Percentiles rank a stretch among this genome's conserved stretches.
These are phyloP conservation scores for Akanthomyces dipterigenus DNA, from an alignment of 2,329 filamentous ascomycete species.

Conservation along the genomic window DNA sequence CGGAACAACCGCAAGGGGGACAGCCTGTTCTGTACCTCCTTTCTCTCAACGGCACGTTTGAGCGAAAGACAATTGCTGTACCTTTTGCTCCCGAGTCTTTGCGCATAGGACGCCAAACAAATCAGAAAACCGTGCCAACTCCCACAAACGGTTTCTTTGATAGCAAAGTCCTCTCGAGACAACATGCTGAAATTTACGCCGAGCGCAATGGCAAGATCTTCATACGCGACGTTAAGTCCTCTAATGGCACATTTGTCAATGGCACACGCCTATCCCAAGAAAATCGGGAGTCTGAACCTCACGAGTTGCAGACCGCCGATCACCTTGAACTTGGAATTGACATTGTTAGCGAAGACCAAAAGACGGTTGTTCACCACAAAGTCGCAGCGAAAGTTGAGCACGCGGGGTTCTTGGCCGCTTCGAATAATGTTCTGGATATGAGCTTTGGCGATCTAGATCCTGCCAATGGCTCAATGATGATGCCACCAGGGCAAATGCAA, in stretches of 20 bases:
- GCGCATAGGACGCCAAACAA: slow-evolving; percentile 92
- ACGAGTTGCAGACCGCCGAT: slow-evolving; percentile 86
- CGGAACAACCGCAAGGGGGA: slow-evolving; percentile 54
- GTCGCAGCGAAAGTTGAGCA: slow-evolving; percentile 96
- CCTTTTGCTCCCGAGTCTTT: slow-evolving; percentile 92
- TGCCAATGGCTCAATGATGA: slow-evolving; percentile 65
- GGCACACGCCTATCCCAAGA: slow-evolving; percentile 83
- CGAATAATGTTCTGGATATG: slow-evolving; percentile 75
- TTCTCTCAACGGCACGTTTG: slow-evolving; percentile 93
- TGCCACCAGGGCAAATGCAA: slow-evolving; percentile 61
- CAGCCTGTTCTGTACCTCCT: slow-evolving; percentile 78
- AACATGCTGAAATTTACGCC: slow-evolving; percentile 97
- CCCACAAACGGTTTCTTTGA: slow-evolving; percentile 93
- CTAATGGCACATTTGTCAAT: slow-evolving; percentile 97
- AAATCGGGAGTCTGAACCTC: slow-evolving; percentile 92
- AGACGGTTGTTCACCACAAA: slow-evolving; percentile 97
- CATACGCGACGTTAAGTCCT: slow-evolving; percentile 96
- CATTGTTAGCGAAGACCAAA: slow-evolving; percentile 97
- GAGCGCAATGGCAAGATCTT: slow-evolving; percentile 77
- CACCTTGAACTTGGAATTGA: slow-evolving; percentile 94
- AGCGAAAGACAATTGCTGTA: slow-evolving; percentile 91
- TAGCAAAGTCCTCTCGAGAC: slow-evolving; percentile 91
- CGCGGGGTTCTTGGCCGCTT: slow-evolving; percentile 72
- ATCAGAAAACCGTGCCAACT: slow-evolving; percentile 90
- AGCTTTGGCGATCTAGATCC: slow-evolving; percentile 90